Evolutionary conservation across 2,329 filamentous ascomycete genomes (phyloP), one percentile per base, ranked within the genome.

Genomic region (Hymenotorrendiella dingleyae): DNA sequence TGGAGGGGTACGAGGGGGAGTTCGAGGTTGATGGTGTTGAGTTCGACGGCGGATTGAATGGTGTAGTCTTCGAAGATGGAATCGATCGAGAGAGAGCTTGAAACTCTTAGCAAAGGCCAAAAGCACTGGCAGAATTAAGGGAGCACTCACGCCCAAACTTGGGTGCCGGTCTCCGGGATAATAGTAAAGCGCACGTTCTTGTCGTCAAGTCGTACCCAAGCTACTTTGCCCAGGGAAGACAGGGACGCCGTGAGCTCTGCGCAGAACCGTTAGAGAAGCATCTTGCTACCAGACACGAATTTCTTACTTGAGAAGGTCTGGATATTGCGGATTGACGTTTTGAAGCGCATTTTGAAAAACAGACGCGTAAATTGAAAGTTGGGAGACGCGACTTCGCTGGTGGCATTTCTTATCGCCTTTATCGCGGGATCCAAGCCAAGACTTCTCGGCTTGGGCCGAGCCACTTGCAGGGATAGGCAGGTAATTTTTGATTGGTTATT

Each of bases 21-120:
- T 67, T 98, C 93, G 50, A 98, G 82, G 66, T 98, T 96, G 67
- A 98, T 96, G 40, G 89, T 86, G 66, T 95, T 95, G 64, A 80
- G 73, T 28, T 71, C 71, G 36, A 89, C 84, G 38, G 86, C 86
- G 37, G 90, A 95, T 63, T 95, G 84, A 54, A 97, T 82, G 41
- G 80, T 78, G 68, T 94, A 95, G 53, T 74, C 72, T 61, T 89
- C 76, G 64, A 98, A 97, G 57, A 98, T 88, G 54, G 88, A 82
- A 60, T 94, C 86, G 74, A 86, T 76, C 19, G 70, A 67, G 20
- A 82, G 67, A 34, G 74, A 76, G 30, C 76, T 80, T 29, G 4
- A 21, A 12, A 9, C 14, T 4, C 11, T 42, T 24, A 69, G 63
- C 45, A 67, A 63, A 4, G 27, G 23, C 9, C 50, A 22, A 32